Evolutionary conservation across 2,329 filamentous ascomycete genomes (phyloP).

Genomic region (Knoxdaviesia proteae): DNA sequence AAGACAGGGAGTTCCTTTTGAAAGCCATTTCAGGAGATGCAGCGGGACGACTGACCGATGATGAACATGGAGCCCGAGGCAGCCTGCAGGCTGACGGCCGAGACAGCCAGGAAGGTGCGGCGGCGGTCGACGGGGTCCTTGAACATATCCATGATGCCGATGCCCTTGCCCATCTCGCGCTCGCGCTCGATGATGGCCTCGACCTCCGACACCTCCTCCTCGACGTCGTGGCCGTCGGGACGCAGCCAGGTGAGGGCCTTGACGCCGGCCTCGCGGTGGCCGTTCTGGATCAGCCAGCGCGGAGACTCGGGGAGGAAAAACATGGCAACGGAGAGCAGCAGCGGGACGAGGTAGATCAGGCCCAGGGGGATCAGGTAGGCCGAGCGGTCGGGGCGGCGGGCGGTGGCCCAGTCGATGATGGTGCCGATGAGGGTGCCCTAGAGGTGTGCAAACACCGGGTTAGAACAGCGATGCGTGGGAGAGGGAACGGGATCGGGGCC

Average conservation of each 20-base stretch:
- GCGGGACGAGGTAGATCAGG: slow-evolving; percentile 17
- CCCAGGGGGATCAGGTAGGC: slow-evolving; percentile 15
- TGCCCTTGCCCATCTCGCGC: slow-evolving; percentile 12
- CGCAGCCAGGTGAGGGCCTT: slow-evolving; percentile 43
- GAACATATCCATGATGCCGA: slow-evolving; percentile 20
- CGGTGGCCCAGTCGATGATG: slow-evolving; percentile 17
- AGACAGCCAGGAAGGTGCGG: slow-evolving; percentile 19
- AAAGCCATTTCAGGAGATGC: background rate
- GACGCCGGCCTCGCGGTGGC: slow-evolving; percentile 35
- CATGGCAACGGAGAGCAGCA: slow-evolving; percentile 13
- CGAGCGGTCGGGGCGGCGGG: slow-evolving; percentile 11
- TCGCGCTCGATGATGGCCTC: slow-evolving; percentile 16
- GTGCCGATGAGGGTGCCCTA: slow-evolving; percentile 21
- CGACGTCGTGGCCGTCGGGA: slow-evolving; percentile 12
- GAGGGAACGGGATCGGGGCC: background rate
- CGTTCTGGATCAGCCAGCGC: slow-evolving; percentile 36
- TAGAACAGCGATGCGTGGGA: slow-evolving; percentile 20
- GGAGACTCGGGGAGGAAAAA: slow-evolving; percentile 20
- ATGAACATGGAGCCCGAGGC: slow-evolving; percentile 23
- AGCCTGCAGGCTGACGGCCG: slow-evolving; percentile 20
- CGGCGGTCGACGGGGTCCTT: slow-evolving; percentile 21
- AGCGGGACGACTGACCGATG: slow-evolving; percentile 12
- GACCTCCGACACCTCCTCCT: slow-evolving; percentile 18
- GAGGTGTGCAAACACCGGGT: background rate
- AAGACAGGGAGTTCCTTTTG: background rate